These are phyloP conservation scores for Candida silvatica DNA, from an alignment of 805 yeast genomes.

Conservation along the genomic window DNA sequence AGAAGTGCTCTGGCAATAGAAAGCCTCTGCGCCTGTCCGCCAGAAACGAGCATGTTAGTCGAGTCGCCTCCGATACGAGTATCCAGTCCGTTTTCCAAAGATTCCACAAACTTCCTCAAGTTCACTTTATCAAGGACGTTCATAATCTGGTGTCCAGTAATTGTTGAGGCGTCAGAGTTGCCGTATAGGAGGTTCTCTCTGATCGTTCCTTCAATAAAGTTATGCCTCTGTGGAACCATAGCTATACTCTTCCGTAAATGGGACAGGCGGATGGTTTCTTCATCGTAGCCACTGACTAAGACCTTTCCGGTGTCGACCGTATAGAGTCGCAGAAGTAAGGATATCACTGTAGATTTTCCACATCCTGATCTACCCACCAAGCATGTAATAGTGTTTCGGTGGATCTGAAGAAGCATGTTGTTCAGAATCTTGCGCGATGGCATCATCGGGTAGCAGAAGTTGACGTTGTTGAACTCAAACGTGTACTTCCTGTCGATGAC, in stretches of 20 bases:
- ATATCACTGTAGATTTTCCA: conserved; percentile 78
- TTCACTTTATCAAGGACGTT: conserved; percentile 36
- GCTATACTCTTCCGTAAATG: conserved; percentile 47
- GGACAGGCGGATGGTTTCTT: conserved; percentile 34
- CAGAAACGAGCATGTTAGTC: conserved; percentile 47
- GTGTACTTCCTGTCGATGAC: conserved; percentile 8
- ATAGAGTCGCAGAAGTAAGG: conserved; percentile 48
- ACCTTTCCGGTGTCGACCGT: conserved; percentile 24
- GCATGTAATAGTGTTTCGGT: conserved; percentile 46
- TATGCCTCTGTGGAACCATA: conserved; percentile 70
- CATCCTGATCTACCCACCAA: conserved; percentile 83
- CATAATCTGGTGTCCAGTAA: conserved; percentile 24
- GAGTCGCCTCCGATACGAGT: conserved; percentile 46
- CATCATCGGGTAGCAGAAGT: conserved; percentile 38
- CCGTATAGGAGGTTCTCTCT: conserved; percentile 68
- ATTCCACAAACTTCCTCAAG: conserved; percentile 43
- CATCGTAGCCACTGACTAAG: conserved; percentile 37
- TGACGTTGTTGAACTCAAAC: conserved; percentile 35
- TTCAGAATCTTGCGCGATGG: conserved; percentile 25
- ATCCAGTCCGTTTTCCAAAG: conserved; percentile 49
- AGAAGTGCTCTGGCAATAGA: conserved; percentile 78
- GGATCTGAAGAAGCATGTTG: conserved; percentile 33
- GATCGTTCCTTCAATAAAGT: conserved; percentile 66
- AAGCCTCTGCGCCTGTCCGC: conserved; percentile 86
- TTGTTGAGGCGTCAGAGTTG: conserved; percentile 13